phyloP scores from a whole-genome alignment of 2,329 filamentous ascomycete genomes.

The Stagonosporopsis vannaccii region DNA sequence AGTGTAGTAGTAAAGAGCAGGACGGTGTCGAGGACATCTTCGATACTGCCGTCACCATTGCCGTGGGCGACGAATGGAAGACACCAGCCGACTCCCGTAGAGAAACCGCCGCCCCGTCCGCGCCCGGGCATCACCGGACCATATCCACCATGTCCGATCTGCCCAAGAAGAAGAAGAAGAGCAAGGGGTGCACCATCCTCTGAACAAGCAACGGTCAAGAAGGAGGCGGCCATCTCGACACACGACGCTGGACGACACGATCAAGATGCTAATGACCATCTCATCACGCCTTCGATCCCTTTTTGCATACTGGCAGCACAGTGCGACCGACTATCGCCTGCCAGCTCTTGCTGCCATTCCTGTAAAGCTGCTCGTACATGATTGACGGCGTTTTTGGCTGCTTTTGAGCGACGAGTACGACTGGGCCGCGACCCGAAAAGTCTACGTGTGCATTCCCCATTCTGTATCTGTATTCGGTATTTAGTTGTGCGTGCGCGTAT shows the following conservation, averaged over 20 bases:
- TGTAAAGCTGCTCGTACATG: constrained; percentile 32
- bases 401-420: constrained; percentile 28
- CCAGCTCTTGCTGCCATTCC: constrained; percentile 11
- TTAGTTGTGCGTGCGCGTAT: constrained; percentile 24
- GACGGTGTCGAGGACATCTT: constrained; percentile 96
- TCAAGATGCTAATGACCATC: constrained; percentile 51
- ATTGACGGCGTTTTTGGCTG: constrained; percentile 33
- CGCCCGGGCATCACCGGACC: constrained; percentile 23
- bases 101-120: constrained; percentile 23
- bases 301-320: constrained; percentile 8
- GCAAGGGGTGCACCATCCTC: constrained; percentile 50
- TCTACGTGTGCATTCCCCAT: constrained; percentile 36
- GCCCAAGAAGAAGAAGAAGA: constrained; percentile 45
- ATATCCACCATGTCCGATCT: constrained; percentile 33
- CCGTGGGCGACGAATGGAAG: constrained; percentile 73
- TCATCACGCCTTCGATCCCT: constrained; percentile 36
- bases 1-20: constrained; percentile 99
- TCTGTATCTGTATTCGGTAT: constrained; percentile 48
- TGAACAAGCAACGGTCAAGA: constrained; percentile 32
- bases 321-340: background rate
- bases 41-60: constrained; percentile 86
- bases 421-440: constrained; percentile 22
- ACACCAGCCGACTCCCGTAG: constrained; percentile 32
- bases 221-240: constrained; percentile 40
- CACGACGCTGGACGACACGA: constrained; percentile 51